Evolutionary conservation across 2,329 filamentous ascomycete species (phyloP), one percentile per base, ranked within the genome.

Genomic region (Tolypocladium endophyticum): DNA sequence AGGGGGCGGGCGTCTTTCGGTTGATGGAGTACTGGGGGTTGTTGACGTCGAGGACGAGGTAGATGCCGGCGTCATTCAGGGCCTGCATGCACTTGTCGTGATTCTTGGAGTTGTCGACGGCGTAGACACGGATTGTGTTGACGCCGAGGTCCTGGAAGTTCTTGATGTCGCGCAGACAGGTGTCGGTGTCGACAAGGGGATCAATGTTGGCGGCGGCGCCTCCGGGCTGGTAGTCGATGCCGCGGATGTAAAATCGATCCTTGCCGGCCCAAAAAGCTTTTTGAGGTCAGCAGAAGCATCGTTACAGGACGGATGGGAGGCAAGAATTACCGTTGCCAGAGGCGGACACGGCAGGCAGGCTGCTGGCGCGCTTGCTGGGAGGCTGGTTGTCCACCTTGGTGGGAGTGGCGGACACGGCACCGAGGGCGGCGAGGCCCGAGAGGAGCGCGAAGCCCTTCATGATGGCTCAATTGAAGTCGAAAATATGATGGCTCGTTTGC

Each of bases 51-150:
- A 96, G 81, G 43, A 95, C 90, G 58, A 96, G 84, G 80, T 96
- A 96, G 79, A 96, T 96, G 68, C 90, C 90, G 63, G 90, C 92
- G 68, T 89, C 88, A 58, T 85, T 87, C 62, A 96, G 81, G 54
- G 83, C 80, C 62, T 81, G 78, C 92, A 97, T 97, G 80, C 92
- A 97, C 63, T 85, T 82, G 68, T 92, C 87, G 77, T 97, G 92
- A 73, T 87, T 76, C 67, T 80, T 77, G 57, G 86, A 87, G 82
- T 96, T 96, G 80, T 97, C 92, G 66, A 95, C 87, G 20, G 88
- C 91, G 82, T 96, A 97, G 63, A 96, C 89, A 74, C 92, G 92
- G 71, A 97, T 81, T 33, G 91, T 92, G 81, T 97, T 97, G 76
- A 96, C 79, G 56, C 92, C 91, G 57, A 97, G 81, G 65, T 91